phyloP scores from a whole-genome alignment of 1,284 basidiomycete species.

The Lentinula novae-zelandiae region DNA sequence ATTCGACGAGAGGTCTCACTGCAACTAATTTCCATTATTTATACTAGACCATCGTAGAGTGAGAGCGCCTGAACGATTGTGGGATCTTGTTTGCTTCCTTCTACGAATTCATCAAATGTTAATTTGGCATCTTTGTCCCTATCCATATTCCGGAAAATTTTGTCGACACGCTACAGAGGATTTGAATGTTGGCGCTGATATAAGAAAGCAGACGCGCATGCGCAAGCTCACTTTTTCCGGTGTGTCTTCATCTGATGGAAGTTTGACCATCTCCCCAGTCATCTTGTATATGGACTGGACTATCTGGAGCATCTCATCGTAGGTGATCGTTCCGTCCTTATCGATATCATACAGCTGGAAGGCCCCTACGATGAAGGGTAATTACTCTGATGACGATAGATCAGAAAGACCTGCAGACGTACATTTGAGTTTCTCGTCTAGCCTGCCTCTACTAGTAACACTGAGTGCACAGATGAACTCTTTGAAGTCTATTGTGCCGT shows the following conservation, averaged over 20 bases:
- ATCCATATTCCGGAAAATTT: slow-evolving; percentile 95
- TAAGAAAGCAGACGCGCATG: slow-evolving; percentile 3
- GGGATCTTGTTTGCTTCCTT: slow-evolving; percentile 96
- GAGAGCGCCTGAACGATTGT: slow-evolving; percentile 93
- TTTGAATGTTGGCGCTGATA: slow-evolving; percentile 9
- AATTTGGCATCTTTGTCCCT: slow-evolving; percentile 85
- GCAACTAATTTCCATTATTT: slow-evolving; percentile 15
- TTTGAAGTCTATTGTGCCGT: slow-evolving; percentile 95
- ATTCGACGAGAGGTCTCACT: background rate
- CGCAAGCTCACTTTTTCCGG: slow-evolving; percentile 81
- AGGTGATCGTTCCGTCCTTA: slow-evolving; percentile 94
- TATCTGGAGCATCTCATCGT: slow-evolving; percentile 98
- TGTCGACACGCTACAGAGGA: slow-evolving; percentile 76
- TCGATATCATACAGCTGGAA: slow-evolving; percentile 99
- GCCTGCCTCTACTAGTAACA: slow-evolving; percentile 87
- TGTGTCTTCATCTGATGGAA: slow-evolving; percentile 97
- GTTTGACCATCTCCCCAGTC: slow-evolving; percentile 99
- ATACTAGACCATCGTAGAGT: slow-evolving; percentile 76
- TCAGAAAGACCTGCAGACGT: slow-evolving; percentile 28
- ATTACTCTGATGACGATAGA: slow-evolving; percentile 17
- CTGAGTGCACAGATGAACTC: slow-evolving; percentile 99
- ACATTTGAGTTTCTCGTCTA: slow-evolving; percentile 99
- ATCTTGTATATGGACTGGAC: slow-evolving; percentile 98
- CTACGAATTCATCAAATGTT: slow-evolving; percentile 94
- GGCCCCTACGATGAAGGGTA: slow-evolving; percentile 68